Evolutionary conservation across 169 alveolate species (phyloP), one percentile per base, ranked within the genome.

Genomic region (Plasmodium cynomolgi): DNA sequence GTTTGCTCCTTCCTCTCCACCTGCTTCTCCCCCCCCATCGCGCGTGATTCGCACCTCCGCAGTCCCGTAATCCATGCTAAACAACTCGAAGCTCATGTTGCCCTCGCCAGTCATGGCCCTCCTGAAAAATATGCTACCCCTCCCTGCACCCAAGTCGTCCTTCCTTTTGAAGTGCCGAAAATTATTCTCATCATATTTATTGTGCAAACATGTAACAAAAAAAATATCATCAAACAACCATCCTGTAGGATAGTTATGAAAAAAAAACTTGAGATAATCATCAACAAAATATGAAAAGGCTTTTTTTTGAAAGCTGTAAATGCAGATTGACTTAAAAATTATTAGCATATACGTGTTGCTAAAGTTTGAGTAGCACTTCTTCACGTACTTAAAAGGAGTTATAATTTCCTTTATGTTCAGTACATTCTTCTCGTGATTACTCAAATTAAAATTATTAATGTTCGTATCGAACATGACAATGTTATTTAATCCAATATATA

Each of bases 381-480:
- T 91, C 56, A 91, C 75, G 83, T 81, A 91, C 37, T 91, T 91
- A 79, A 91, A 91, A n/a, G 95, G 95, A 17, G 95, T 91, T 31
- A 20, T 83, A 29, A 91, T 72, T 82, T 91, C 85, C 74, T 91
- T 73, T 68, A 91, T 71, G 26, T 81, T 82, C 29, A 83, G 26
- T 1, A 44, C 79, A 73, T 91, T 91, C 41, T 91, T 81, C 68
- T 91, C 92, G 41, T 72, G n/a, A 47, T 91, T 84, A 91, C 39
- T 72, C 75, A 81, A 15, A 91, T 73, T 91, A 73, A 81, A 72
- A 73, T 81, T 82, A 91, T 91, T 73, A 26, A 91, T 20, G 58
- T 91, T 91, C 3, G 92, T 54, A 71, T 91, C 92, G 29, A 91
- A 83, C 71, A 91, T 82, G 26, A 81, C 82, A 23, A 79, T 20